phyloP scores from a whole-genome alignment of 345 rosid species.

The Hibiscus trionum region DNA sequence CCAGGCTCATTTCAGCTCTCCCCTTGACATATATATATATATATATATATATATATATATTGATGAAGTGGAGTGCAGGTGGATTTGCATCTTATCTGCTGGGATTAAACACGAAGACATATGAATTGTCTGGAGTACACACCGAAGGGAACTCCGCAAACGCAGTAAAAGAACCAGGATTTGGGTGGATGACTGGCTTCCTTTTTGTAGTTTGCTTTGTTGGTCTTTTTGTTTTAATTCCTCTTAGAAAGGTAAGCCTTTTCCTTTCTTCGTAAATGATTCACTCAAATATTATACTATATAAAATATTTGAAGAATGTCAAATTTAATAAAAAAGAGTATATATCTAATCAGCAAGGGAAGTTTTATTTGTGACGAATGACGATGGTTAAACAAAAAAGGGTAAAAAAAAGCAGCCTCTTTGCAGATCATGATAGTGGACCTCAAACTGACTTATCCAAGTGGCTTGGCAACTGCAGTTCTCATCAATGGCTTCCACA shows the following conservation, averaged over 20 bases:
- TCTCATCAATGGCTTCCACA: conserved; percentile 90
- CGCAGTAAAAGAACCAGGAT: conserved; percentile 72
- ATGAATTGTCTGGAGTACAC: conserved; percentile 63
- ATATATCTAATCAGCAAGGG: too few species aligned
- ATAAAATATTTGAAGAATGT: too few species aligned
- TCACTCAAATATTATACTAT: too few species aligned
- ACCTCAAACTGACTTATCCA: conserved; percentile 76
- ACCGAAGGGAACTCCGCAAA: conserved; percentile 58
- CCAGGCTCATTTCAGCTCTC: not conserved
- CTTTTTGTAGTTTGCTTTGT: conserved; percentile 84
- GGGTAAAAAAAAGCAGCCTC: not conserved
- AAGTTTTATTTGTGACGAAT: not conserved
- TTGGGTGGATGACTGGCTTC: conserved; percentile 91
- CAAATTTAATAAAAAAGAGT: not conserved
- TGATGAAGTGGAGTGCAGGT: conserved; percentile 33
- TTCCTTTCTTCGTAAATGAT: not conserved
- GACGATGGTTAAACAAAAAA: not conserved
- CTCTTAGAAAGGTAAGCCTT: conserved; percentile 65
- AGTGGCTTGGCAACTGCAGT: conserved; percentile 93
- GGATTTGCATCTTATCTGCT: conserved; percentile 94
- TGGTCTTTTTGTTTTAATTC: conserved; percentile 86
- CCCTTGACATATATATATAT: not conserved
- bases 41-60: not conserved
- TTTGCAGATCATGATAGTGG: conserved; percentile 73
- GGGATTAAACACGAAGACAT: conserved; percentile 76